Evolutionary conservation across 768 basidiomycete species (phyloP).

Genomic region (Candolleomyces eurysporus): DNA sequence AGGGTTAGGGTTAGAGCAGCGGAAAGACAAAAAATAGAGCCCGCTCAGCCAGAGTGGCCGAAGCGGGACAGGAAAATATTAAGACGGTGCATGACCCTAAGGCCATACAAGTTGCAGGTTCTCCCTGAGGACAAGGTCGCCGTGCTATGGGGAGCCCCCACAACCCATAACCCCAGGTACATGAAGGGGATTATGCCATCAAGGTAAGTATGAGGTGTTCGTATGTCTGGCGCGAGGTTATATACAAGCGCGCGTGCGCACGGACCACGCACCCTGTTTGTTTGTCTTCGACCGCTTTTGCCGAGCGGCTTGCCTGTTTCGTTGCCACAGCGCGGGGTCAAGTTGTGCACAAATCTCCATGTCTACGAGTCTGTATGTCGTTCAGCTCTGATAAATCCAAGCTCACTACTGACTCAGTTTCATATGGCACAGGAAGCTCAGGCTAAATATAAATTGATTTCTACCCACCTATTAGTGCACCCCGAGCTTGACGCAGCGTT

Average conservation of each 20-base stretch:
- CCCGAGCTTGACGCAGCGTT: too few species aligned
- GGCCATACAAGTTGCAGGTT: slow-evolving; percentile 59
- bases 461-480: too few species aligned
- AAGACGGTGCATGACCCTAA: slow-evolving; percentile 74
- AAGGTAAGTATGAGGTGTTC: slow-evolving; percentile 56
- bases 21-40: slow-evolving; percentile 38
- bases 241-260: slow-evolving; percentile 29
- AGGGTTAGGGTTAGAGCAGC: slow-evolving; percentile 49
- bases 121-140: slow-evolving; percentile 72
- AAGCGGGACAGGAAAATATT: slow-evolving; percentile 78
- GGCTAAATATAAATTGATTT: too few species aligned
- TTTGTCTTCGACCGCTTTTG: slow-evolving; percentile 7
- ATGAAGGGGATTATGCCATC: slow-evolving; percentile 59
- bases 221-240: slow-evolving; percentile 3
- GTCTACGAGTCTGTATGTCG: too few species aligned
- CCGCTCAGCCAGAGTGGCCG: slow-evolving; percentile 62
- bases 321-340: neutral
- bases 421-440: too few species aligned
- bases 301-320: slow-evolving; percentile 1
- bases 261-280: slow-evolving; percentile 30
- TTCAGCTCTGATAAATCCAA: too few species aligned
- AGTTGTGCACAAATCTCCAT: too few species aligned
- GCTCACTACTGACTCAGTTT: too few species aligned
- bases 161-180: slow-evolving; percentile 54
- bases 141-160: slow-evolving; percentile 64